Conservation (phyloP, 2,329 filamentous ascomycete species). For the Microcyclospora tardicrescens region DNA sequence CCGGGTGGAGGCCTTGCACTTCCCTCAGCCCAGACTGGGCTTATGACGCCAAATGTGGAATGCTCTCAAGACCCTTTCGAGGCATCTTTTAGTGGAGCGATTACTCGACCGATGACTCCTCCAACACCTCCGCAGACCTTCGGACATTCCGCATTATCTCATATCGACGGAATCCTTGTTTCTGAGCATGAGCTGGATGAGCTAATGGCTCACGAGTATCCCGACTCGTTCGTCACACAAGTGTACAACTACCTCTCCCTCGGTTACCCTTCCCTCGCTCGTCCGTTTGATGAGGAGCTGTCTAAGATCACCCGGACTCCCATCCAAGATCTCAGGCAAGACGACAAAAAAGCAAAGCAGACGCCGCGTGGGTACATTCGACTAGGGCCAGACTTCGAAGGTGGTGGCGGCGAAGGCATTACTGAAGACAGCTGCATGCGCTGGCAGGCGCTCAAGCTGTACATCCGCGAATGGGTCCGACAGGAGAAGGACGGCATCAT, state of each 20-base stretch:
- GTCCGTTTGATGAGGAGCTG: slow-evolving; percentile 72
- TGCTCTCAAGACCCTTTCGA: slow-evolving; percentile 31
- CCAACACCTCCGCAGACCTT: slow-evolving; percentile 13
- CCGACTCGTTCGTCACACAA: slow-evolving; percentile 78
- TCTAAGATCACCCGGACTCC: slow-evolving; percentile 63
- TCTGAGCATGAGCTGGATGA: slow-evolving; percentile 29
- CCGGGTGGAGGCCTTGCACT: slow-evolving; percentile 23
- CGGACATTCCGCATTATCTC: slow-evolving; percentile 8
- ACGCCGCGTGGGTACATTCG: slow-evolving; percentile 61
- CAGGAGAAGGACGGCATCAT: slow-evolving; percentile 61
- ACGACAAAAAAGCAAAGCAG: slow-evolving; percentile 49
- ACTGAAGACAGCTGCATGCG: slow-evolving; percentile 47
- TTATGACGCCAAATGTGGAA: slow-evolving; percentile 35
- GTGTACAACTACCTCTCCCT: slow-evolving; percentile 95
- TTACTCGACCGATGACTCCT: slow-evolving; percentile 7
- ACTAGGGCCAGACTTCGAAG: slow-evolving; percentile 34
- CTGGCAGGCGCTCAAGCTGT: slow-evolving; percentile 72
- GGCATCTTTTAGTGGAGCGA: slow-evolving; percentile 12
- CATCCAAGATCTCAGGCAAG: slow-evolving; percentile 53
- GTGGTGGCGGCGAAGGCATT: slow-evolving; percentile 33
- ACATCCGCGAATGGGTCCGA: slow-evolving; percentile 79
- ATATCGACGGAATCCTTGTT: slow-evolving; percentile 29
- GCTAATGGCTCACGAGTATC: slow-evolving; percentile 51
- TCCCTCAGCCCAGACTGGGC: slow-evolving; percentile 32
- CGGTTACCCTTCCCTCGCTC: slow-evolving; percentile 76